Evolutionary conservation across 202 grass and related monocot genomes (phyloP), one percentile per base, ranked within the genome.

Genomic region (Saccharum hybrid): DNA sequence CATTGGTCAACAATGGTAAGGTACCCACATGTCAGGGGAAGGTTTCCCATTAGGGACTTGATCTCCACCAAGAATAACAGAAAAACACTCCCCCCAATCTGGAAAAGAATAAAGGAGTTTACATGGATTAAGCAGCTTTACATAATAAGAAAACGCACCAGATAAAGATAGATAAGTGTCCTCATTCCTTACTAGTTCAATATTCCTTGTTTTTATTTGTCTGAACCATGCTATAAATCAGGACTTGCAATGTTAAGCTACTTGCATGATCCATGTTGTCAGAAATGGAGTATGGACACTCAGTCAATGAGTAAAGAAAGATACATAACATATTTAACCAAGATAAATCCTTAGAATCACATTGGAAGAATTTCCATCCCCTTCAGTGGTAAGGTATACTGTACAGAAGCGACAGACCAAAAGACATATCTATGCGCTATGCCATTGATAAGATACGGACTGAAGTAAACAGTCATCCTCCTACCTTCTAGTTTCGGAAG

Each of bases 11-110:
- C 14, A 30, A 66, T 56, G 66, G 15, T 40, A 51, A 81, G 49
- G 36, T 52, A 74, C 86, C 9, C 71, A 97, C 94, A 94, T 93
- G 67, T 94, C 94, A 42, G 94, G 94, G 45, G 82, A 87, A 84
- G 94, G 92, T 75, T 97, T 97, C 85, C 94, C 94, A 48, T 81
- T 87, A 70, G 85, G 89, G 30, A 97, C 86, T 85, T 97, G 84
- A 78, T 97, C 90, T 64, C 86, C 82, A 83, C 94, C 92, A 82
- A 97, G 92, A 84, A 97, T 81, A 75, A 93, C 88, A 42, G 92
- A 91, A 82, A 97, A 94, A n/a, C 80, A 93, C 48, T 88, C 82
- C 61, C 90, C 86, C 92, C 88, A 89, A 77, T 90, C 94, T 97
- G 84, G 34, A 93, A 82, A 78, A 9, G 10, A 76, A 4, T 3